Conservation (phyloP, 805 yeast genomes). For the Yamadazyma takamatsuzukensis region DNA sequence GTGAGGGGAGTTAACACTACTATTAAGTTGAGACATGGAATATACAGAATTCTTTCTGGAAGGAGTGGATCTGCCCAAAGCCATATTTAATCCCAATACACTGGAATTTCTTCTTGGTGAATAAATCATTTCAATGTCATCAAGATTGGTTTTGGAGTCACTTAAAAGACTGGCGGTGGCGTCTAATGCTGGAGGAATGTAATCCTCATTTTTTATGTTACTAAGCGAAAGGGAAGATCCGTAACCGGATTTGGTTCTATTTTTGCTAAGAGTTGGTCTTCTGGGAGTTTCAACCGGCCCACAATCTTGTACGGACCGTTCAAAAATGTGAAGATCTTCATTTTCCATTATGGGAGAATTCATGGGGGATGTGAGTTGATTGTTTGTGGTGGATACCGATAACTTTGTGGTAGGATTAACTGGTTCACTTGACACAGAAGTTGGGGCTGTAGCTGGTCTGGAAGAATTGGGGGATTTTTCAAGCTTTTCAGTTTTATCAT, state of each 20-base stretch:
- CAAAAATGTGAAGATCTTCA: constrained; percentile 27
- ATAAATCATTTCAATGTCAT: constrained; percentile 68
- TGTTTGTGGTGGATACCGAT: constrained; percentile 2
- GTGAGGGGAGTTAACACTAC: too few relatives aligned
- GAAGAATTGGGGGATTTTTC: constrained; percentile 2
- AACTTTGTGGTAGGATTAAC: not conserved
- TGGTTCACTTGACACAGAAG: not conserved
- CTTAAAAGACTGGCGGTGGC: constrained; percentile 66
- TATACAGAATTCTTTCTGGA: constrained; percentile 36
- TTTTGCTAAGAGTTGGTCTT: constrained; percentile 12
- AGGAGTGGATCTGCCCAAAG: constrained; percentile 42
- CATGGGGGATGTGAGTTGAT: constrained; percentile 13
- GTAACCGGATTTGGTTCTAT: constrained; percentile 9
- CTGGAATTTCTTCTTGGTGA: constrained; percentile 53
- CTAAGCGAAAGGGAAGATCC: constrained; percentile 12
- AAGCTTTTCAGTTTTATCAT: not conserved
- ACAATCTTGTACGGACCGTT: constrained; percentile 38
- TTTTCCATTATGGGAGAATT: constrained; percentile 11
- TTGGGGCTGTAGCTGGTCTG: not conserved
- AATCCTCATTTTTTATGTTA: constrained; percentile 51
- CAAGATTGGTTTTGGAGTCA: constrained; percentile 58
- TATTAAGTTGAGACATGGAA: constrained; percentile 16
- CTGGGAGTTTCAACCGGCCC: constrained; percentile 4
- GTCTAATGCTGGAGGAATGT: constrained; percentile 78
- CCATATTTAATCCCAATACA: constrained; percentile 46